A percentile compares a stretch with the other conserved stretches of the same genome.
Conservation (phyloP, 176 grass and related monocot species). For the Aegilops sharonensis region DNA sequence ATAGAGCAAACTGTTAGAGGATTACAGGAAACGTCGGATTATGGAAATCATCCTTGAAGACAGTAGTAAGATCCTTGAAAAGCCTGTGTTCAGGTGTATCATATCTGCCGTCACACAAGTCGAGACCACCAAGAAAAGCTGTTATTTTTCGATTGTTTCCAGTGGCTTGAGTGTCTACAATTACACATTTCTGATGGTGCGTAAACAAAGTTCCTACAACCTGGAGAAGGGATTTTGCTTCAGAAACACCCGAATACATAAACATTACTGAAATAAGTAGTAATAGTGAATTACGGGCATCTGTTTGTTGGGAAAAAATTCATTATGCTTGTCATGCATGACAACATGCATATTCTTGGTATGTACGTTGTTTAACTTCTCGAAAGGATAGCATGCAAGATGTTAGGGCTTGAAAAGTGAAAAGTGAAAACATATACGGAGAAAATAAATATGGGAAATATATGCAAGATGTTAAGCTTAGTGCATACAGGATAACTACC, state of each 20-base stretch:
- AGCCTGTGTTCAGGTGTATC: conserved; percentile 90
- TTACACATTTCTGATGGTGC: conserved; percentile 97
- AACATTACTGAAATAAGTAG: not conserved
- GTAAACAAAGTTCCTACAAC: conserved; percentile 94
- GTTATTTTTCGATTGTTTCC: conserved; percentile 95
- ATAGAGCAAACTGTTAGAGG: not conserved
- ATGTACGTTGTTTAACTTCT: not conserved
- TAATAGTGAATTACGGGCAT: not conserved
- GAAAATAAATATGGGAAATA: not conserved
- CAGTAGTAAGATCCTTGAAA: conserved; percentile 68
- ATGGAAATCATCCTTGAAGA: conserved; percentile 82
- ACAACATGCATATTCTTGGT: not conserved
- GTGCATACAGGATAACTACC: not conserved
- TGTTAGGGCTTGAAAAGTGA: not conserved
- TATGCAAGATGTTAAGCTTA: not conserved
- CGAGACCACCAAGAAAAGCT: conserved; percentile 90
- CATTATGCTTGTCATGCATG: not conserved
- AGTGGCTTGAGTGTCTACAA: conserved; percentile 74
- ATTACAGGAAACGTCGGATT: conserved; percentile 87
- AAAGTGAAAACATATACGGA: not conserved
- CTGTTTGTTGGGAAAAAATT: not conserved
- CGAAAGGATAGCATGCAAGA: not conserved
- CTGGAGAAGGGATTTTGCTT: conserved; percentile 37
- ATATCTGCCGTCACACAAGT: conserved; percentile 94
- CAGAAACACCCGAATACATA: not conserved